phyloP scores from a whole-genome alignment of 202 grass and related monocot genomes.

The Alloteropsis angusta region DNA sequence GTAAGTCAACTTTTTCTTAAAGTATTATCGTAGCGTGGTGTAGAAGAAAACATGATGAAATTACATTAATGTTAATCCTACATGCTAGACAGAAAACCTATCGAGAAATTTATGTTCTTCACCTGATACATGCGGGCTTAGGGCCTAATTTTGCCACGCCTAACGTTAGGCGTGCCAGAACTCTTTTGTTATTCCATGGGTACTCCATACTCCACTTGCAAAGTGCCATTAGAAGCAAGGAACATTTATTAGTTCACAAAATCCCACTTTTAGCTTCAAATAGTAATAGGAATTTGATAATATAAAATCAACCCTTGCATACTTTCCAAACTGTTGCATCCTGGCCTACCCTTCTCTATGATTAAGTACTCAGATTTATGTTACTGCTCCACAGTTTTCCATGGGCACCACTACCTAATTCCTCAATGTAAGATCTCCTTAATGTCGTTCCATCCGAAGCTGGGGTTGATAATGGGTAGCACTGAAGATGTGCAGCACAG shows the following conservation, averaged over 20 bases:
- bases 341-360: neutral
- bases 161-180: neutral
- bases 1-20: slow-evolving; percentile 41
- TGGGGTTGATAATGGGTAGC: neutral
- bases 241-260: slow-evolving; percentile 3
- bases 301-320: neutral
- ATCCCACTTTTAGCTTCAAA: neutral
- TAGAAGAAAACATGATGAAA: slow-evolving; percentile 16
- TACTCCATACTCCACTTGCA: neutral
- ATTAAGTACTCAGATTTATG: neutral
- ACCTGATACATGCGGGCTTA: neutral
- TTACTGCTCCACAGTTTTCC: slow-evolving; percentile 19
- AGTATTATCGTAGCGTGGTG: neutral
- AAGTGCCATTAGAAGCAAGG: neutral
- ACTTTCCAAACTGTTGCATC: neutral
- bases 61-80: neutral
- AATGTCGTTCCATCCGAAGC: neutral
- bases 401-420: neutral
- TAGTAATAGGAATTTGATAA: neutral
- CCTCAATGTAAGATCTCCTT: neutral
- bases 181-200: neutral
- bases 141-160: neutral
- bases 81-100: slow-evolving; percentile 4
- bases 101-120: neutral
- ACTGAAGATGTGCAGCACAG: neutral